Evolutionary conservation across 2,329 filamentous ascomycete genomes (phyloP), one percentile per base, ranked within the genome.

Genomic region (Monosporascus sp.): DNA sequence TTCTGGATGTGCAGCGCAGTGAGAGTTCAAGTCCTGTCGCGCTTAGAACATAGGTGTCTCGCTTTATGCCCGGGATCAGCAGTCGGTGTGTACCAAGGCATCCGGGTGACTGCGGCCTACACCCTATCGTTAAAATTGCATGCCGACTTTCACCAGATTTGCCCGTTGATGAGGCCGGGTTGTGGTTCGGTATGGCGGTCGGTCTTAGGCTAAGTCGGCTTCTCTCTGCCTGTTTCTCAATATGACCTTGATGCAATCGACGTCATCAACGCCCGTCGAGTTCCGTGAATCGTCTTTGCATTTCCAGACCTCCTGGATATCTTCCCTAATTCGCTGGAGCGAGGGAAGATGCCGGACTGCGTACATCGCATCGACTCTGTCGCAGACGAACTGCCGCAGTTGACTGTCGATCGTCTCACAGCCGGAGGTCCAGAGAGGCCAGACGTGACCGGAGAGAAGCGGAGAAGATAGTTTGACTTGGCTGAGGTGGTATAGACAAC

Each of bases 361-460:
- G 47, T 64, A 68, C 67, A 69, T 68, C 2, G 55, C 56, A 22
- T 55, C 54, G 20, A 67, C 49, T 5, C 67, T 55, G 8, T 59
- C 55, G 8, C 60, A 55, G 7, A 65, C 67, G 9, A 61, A 56
- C 37, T 57, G 58, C 3, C 67, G 59, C 22, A 60, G 43, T 2
- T 53, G 44, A 0, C 24, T 38, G 24, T 65, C 62, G 45, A 67
- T 60, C 1, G 66, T 63, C 49, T 69, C 67, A 51, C 67, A 68
- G 3, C 63, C 67, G 0, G 66, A 65, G 2, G 66, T 69, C 64
- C 63, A 68, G 1, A 69, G 52, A 5, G 67, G 66, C 66, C 66
- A 69, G 15, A 63, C 61, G 24, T 69, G 67, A 1, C 58, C 59
- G 1, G 66, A 63, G 7, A 61, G 63, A 14, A 68, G 64, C 5